phyloP scores from a whole-genome alignment of 306 rosid species.

The Luffa acutangula region DNA sequence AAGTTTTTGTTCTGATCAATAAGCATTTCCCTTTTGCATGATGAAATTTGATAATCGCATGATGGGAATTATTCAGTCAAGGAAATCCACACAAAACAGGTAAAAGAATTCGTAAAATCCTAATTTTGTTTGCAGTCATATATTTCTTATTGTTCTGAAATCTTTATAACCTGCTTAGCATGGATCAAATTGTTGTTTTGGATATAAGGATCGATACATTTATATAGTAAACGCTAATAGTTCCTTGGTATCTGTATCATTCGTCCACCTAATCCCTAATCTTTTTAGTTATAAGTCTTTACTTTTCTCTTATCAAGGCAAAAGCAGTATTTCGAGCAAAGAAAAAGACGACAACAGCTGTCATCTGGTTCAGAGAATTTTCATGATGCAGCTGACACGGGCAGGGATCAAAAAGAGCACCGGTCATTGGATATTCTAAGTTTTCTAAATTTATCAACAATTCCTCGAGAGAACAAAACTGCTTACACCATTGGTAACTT shows the following conservation, averaged over 20 bases:
- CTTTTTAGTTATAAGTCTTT: neutral
- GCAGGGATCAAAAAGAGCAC: conserved; percentile 36
- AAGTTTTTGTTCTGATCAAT: conserved; percentile 23
- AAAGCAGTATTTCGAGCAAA: conserved; percentile 91
- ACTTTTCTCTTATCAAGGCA: conserved; percentile 43
- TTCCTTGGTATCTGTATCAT: neutral
- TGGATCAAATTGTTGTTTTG: neutral
- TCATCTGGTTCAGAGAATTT: conserved; percentile 32
- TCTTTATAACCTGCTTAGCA: neutral
- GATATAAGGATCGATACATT: neutral
- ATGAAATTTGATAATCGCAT: conserved; percentile 12
- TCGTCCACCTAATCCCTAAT: neutral
- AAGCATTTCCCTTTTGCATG: conserved; percentile 30
- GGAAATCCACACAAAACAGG: conserved; percentile 75
- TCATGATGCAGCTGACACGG: conserved; percentile 19
- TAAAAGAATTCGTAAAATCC: conserved; percentile 6
- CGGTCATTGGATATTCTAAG: conserved; percentile 74
- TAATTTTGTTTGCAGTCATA: neutral
- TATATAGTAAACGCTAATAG: neutral
- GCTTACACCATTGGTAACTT: conserved; percentile 30
- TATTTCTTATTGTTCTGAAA: neutral
- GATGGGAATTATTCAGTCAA: conserved; percentile 44
- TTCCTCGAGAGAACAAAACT: conserved; percentile 31
- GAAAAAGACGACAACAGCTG: conserved; percentile 56
- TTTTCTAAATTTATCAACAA: conserved; percentile 53